Evolutionary conservation across 208 protist species (phyloP).

Genomic region (Phytomonas sp.): DNA sequence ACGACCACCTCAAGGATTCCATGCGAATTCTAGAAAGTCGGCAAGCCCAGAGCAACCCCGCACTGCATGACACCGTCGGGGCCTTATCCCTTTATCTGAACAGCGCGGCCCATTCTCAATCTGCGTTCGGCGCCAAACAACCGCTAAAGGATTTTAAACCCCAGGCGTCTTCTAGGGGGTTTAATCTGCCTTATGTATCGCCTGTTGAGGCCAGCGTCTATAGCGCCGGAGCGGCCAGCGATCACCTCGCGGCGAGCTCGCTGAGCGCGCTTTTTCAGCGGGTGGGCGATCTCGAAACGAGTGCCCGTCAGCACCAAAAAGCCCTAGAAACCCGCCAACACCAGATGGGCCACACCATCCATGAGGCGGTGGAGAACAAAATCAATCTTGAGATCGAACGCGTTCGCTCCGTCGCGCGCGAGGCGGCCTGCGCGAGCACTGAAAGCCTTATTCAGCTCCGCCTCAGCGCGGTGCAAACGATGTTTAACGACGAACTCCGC

Average conservation of each 20-base stretch:
- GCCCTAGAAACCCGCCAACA: conserved; percentile 37
- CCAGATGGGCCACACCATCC: conserved; percentile 23
- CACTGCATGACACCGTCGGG: background rate
- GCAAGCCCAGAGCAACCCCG: background rate
- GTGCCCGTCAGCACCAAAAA: conserved; percentile 34
- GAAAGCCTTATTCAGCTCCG: conserved; percentile 58
- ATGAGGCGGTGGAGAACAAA: conserved; percentile 43
- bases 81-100: background rate
- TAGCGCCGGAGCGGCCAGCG: background rate
- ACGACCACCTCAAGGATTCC: conserved; percentile 36
- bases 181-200: conserved; percentile 6
- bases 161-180: conserved; percentile 2
- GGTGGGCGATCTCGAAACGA: conserved; percentile 46
- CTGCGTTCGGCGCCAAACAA: background rate
- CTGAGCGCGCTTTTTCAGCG: conserved; percentile 18
- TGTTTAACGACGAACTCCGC: conserved; percentile 39
- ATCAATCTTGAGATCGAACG: conserved; percentile 56
- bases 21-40: conserved; percentile 45
- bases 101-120: background rate
- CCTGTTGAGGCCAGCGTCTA: background rate
- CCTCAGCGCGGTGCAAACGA: conserved; percentile 35
- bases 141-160: background rate
- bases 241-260: too few relatives aligned
- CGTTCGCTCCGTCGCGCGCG: conserved; percentile 59
- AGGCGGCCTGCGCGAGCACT: conserved; percentile 49